These are phyloP conservation scores for Solanum stenotomum DNA, from an alignment of 257 asterid genomes.

Conservation along the genomic window DNA sequence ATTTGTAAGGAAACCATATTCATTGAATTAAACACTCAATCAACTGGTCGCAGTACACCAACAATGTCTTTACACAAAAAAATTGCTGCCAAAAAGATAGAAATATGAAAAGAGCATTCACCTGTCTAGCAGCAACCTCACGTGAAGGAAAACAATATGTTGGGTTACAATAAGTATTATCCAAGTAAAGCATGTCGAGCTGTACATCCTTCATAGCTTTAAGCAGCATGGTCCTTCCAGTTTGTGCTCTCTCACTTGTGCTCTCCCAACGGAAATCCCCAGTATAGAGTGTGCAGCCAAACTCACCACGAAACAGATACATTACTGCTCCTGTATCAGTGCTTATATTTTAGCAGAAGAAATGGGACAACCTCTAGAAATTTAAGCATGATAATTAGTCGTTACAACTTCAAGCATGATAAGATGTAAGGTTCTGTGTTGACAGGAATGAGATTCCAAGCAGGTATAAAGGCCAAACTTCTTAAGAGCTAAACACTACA, in stretches of 20 bases:
- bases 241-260: conserved; percentile 19
- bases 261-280: conserved; percentile 93
- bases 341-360: not conserved
- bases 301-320: conserved; percentile 85
- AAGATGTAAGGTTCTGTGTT: not conserved
- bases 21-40: not conserved
- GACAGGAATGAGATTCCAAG: not conserved
- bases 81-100: not conserved
- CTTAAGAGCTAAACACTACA: not conserved
- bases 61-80: not conserved
- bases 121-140: conserved; percentile 68
- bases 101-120: conserved; percentile 4
- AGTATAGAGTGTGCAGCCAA: conserved; percentile 67
- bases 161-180: conserved; percentile 79
- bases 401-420: not conserved
- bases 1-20: not conserved
- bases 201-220: conserved; percentile 56
- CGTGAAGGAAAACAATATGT: conserved; percentile 65
- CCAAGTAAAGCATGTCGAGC: conserved; percentile 49
- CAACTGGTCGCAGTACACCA: not conserved
- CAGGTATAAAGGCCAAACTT: not conserved
- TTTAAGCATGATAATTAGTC: not conserved
- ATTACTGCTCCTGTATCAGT: conserved; percentile 57
- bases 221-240: conserved; percentile 50
- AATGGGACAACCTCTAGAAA: not conserved